These are phyloP conservation scores for Ustilago esculenta DNA, from an alignment of 1,284 basidiomycete genomes.

Conservation along the genomic window DNA sequence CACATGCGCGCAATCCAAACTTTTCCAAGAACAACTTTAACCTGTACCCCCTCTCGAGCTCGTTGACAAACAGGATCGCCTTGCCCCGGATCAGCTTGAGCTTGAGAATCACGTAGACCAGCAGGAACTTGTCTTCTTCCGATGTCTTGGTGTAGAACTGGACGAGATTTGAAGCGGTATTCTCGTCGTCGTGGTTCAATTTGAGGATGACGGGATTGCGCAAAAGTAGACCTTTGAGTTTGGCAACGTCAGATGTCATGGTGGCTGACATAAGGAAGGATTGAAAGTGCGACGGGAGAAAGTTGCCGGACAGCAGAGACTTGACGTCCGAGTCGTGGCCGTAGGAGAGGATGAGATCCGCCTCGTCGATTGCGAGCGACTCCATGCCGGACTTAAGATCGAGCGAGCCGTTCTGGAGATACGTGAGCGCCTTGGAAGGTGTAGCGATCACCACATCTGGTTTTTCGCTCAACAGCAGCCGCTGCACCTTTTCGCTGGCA, in stretches of 20 bases:
- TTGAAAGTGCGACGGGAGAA: slow-evolving; percentile 87
- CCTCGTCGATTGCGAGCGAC: slow-evolving; percentile 95
- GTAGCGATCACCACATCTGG: slow-evolving; percentile 94
- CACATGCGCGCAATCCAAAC: slow-evolving; percentile 94
- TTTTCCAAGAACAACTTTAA: slow-evolving; percentile 97
- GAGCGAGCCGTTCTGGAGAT: slow-evolving; percentile 78
- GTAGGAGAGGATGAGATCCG: slow-evolving; percentile 95
- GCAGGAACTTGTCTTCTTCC: slow-evolving; percentile 93
- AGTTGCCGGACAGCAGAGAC: slow-evolving; percentile 77
- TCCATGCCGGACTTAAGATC: slow-evolving; percentile 72
- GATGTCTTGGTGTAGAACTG: slow-evolving; percentile 69
- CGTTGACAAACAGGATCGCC: slow-evolving; percentile 96
- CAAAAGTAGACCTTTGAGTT: slow-evolving; percentile 85
- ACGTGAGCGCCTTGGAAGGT: slow-evolving; percentile 81
- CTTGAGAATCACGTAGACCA: slow-evolving; percentile 93
- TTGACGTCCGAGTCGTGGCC: slow-evolving; percentile 91
- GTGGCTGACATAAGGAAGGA: slow-evolving; percentile 98
- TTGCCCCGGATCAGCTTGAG: slow-evolving; percentile 94
- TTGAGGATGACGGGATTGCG: slow-evolving; percentile 79
- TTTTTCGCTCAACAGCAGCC: slow-evolving; percentile 82
- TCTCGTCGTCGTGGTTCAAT: slow-evolving; percentile 47
- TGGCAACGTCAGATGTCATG: slow-evolving; percentile 93
- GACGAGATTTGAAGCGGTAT: slow-evolving; percentile 38
- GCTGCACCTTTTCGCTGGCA: slow-evolving; percentile 77
- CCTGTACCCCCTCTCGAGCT: slow-evolving; percentile 91